These are phyloP conservation scores for Cryptococcus amylolentus DNA, from an alignment of 1,284 basidiomycete genomes.

Conservation along the genomic window DNA sequence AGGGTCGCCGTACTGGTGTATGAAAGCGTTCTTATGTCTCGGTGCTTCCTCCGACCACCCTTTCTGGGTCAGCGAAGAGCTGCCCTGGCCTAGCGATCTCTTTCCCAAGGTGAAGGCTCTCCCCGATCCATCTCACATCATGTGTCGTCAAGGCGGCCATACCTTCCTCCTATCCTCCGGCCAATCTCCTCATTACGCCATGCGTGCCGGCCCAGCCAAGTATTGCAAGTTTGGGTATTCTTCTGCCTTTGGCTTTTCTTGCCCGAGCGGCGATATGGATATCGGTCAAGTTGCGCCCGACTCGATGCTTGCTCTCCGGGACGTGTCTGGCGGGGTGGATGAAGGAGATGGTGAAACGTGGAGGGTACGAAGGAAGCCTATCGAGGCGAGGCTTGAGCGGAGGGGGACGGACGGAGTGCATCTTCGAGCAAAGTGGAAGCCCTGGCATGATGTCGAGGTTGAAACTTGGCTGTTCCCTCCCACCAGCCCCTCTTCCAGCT, in stretches of 20 bases:
- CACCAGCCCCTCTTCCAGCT: slow-evolving; percentile 55
- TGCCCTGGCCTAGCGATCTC: slow-evolving; percentile 56
- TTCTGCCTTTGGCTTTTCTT: slow-evolving; percentile 69
- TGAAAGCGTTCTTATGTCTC: slow-evolving; percentile 70
- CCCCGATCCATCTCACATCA: slow-evolving; percentile 65
- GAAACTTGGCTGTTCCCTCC: slow-evolving; percentile 74
- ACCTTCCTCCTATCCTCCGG: slow-evolving; percentile 70
- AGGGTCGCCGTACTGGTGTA: slow-evolving; percentile 73
- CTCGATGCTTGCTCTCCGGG: slow-evolving; percentile 64
- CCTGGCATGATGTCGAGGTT: slow-evolving; percentile 67
- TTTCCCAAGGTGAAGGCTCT: slow-evolving; percentile 54
- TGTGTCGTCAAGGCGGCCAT: slow-evolving; percentile 57
- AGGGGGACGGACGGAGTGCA: slow-evolving; percentile 50
- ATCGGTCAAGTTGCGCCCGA: slow-evolving; percentile 69
- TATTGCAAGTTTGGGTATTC: slow-evolving; percentile 74
- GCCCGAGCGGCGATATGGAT: slow-evolving; percentile 64
- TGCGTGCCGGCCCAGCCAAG: slow-evolving; percentile 71
- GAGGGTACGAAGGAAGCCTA: slow-evolving; percentile 63
- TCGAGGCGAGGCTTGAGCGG: slow-evolving; percentile 60
- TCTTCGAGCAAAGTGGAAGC: slow-evolving; percentile 67
- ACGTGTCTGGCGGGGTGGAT: slow-evolving; percentile 51
- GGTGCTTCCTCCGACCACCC: slow-evolving; percentile 62
- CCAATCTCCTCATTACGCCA: slow-evolving; percentile 71
- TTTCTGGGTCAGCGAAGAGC: slow-evolving; percentile 66
- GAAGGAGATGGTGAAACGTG: slow-evolving; percentile 60